Evolutionary conservation across 768 basidiomycete species (phyloP).

Genomic region (Auriscalpium vulgare): DNA sequence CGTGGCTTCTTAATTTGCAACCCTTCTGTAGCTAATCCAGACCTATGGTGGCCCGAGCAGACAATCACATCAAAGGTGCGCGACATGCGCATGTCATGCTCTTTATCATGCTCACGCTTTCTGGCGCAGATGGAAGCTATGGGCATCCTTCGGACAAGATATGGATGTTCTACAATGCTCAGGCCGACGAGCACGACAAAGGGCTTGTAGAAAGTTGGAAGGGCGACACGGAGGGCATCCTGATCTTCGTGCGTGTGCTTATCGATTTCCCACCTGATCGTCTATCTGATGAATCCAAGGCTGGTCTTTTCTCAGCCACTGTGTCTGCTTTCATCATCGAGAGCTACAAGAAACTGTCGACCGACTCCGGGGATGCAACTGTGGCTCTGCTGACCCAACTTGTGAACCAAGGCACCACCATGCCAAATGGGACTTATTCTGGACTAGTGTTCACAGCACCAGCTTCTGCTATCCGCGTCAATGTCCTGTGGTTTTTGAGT

Average conservation of each 20-base stretch:
- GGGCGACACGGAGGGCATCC: not conserved
- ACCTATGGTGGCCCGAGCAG: no score
- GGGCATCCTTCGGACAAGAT: not conserved
- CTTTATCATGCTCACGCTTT: no score
- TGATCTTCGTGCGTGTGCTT: not conserved
- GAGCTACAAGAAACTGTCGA: not conserved
- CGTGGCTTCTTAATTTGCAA: no score
- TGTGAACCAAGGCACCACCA: not conserved
- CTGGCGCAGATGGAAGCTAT: no score
- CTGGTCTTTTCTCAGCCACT: slow-evolving; percentile 5
- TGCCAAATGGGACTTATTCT: not conserved
- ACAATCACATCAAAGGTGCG: no score
- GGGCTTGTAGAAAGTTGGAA: slow-evolving; percentile 3
- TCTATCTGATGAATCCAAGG: no score
- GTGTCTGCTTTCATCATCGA: slow-evolving; percentile 5
- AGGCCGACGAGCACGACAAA: slow-evolving; percentile 2
- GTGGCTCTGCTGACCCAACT: not conserved
- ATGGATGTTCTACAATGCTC: slow-evolving; percentile 2
- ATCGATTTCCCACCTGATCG: no score
- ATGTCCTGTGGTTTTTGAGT: slow-evolving; percentile 10
- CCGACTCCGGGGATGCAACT: not conserved
- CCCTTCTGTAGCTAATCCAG: no score
- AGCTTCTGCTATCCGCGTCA: not conserved
- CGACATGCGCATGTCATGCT: no score
- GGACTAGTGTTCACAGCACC: not conserved